Percentiles rank a stretch among this genome's conserved stretches.
These are phyloP conservation scores for Cladosporium sp. DNA, from an alignment of 2,329 filamentous ascomycete genomes.

Conservation along the genomic window DNA sequence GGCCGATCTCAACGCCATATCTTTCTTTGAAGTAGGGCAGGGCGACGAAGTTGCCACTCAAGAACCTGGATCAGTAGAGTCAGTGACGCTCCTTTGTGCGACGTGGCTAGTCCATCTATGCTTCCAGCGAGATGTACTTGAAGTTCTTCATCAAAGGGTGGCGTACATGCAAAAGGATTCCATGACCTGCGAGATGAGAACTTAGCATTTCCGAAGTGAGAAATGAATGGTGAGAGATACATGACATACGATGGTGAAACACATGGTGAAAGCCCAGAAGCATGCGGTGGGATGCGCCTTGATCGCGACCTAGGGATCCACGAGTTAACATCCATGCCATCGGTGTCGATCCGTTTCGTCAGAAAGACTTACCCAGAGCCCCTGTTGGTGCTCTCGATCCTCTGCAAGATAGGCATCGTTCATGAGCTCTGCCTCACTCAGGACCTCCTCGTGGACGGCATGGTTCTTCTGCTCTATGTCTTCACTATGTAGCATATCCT, in stretches of 20 bases:
- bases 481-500: background rate
- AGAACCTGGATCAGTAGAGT: constrained; percentile 33
- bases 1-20: constrained; percentile 40
- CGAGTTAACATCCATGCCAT: no score
- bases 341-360: no score
- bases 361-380: constrained; percentile 35
- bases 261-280: constrained; percentile 47
- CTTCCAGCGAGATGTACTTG: no score
- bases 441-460: constrained; percentile 31
- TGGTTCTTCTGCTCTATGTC: constrained; percentile 36
- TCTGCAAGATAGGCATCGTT: constrained; percentile 52
- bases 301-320: constrained; percentile 42
- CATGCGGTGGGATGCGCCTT: constrained; percentile 46
- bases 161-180: constrained; percentile 53
- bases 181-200: constrained; percentile 46
- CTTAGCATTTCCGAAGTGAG: constrained; percentile 15
- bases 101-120: no score
- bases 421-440: constrained; percentile 37
- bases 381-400: constrained; percentile 46
- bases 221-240: background rate
- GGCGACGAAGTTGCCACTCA: constrained; percentile 55
- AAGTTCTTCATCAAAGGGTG: background rate
- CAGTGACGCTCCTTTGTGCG: background rate
- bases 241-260: constrained; percentile 46
- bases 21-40: constrained; percentile 40